Conservation (phyloP, 2,329 filamentous ascomycete genomes). For the Penicillium psychrosexuale region DNA sequence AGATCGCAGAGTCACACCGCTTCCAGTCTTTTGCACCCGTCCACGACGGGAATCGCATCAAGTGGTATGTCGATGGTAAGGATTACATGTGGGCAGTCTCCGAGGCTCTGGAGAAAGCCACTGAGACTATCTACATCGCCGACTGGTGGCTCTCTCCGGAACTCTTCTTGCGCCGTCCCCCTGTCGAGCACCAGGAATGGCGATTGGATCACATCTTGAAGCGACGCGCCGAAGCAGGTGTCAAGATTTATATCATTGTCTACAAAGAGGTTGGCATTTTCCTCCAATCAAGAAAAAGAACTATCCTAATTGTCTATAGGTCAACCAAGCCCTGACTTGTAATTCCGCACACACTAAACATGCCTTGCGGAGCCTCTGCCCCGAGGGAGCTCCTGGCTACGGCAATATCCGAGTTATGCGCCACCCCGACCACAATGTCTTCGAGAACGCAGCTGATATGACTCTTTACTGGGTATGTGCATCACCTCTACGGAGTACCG, state of each 20-base stretch:
- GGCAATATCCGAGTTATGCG: slow-evolving; percentile 87
- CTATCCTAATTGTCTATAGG: slow-evolving; percentile 29
- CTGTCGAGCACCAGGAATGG: slow-evolving; percentile 78
- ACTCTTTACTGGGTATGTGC: slow-evolving; percentile 76
- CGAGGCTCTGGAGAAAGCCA: slow-evolving; percentile 80
- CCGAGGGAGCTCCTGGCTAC: slow-evolving; percentile 73
- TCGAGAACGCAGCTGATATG: slow-evolving; percentile 93
- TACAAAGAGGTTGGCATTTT: slow-evolving; percentile 68
- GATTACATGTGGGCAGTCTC: slow-evolving; percentile 97
- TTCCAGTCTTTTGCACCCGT: slow-evolving; percentile 91
- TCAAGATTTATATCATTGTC: slow-evolving; percentile 90
- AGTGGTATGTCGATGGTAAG: slow-evolving; percentile 95
- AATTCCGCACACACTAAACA: slow-evolving; percentile 93
- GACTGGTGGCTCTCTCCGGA: slow-evolving; percentile 98
- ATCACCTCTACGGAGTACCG: not conserved
- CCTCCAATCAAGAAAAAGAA: not conserved
- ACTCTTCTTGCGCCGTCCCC: slow-evolving; percentile 76
- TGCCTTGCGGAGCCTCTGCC: slow-evolving; percentile 73
- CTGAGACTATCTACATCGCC: slow-evolving; percentile 90
- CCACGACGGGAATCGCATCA: slow-evolving; percentile 77
- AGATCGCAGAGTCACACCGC: slow-evolving; percentile 69
- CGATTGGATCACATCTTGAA: slow-evolving; percentile 84
- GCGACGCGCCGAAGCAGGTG: slow-evolving; percentile 81
- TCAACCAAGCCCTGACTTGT: slow-evolving; percentile 77
- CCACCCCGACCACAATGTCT: slow-evolving; percentile 91